A percentile compares a stretch with the other conserved stretches of the same genome.
phyloP scores from a whole-genome alignment of 192 early-diverging fungal species.

The Glomus cerebriforme region DNA sequence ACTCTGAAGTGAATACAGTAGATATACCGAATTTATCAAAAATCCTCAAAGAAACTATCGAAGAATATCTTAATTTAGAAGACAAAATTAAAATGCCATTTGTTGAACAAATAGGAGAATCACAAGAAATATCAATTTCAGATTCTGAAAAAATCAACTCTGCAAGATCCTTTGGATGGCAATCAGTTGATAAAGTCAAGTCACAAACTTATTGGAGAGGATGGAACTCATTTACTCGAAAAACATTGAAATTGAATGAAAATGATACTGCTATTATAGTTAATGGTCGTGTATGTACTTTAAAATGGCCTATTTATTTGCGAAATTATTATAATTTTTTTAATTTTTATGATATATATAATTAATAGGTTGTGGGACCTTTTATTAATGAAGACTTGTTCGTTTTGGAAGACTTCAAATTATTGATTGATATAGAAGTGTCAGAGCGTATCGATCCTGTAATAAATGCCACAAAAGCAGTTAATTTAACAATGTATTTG shows the following conservation, averaged over 20 bases:
- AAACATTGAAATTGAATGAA: conserved; percentile 24
- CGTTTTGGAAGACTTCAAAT: conserved; percentile 54
- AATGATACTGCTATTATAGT: conserved; percentile 48
- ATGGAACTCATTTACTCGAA: conserved; percentile 27
- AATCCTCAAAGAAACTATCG: neutral
- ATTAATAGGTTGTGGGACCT: conserved; percentile 50
- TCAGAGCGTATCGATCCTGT: conserved; percentile 47
- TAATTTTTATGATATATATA: neutral
- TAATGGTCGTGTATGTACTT: conserved; percentile 61
- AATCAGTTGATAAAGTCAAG: conserved; percentile 1
- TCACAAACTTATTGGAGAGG: conserved; percentile 8
- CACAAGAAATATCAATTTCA: neutral
- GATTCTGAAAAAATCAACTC: neutral
- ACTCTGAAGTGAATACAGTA: neutral
- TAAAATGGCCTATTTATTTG: neutral
- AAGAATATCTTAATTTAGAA: neutral
- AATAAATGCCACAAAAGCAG: conserved; percentile 24
- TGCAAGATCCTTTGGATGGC: neutral
- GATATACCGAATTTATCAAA: neutral
- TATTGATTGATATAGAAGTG: conserved; percentile 63
- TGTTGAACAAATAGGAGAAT: neutral
- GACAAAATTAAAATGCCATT: neutral
- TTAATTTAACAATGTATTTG: conserved; percentile 6
- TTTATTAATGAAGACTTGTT: conserved; percentile 49
- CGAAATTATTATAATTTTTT: neutral